Conservation (phyloP, 208 protist genomes). For the Crithidia acanthocephali region DNA sequence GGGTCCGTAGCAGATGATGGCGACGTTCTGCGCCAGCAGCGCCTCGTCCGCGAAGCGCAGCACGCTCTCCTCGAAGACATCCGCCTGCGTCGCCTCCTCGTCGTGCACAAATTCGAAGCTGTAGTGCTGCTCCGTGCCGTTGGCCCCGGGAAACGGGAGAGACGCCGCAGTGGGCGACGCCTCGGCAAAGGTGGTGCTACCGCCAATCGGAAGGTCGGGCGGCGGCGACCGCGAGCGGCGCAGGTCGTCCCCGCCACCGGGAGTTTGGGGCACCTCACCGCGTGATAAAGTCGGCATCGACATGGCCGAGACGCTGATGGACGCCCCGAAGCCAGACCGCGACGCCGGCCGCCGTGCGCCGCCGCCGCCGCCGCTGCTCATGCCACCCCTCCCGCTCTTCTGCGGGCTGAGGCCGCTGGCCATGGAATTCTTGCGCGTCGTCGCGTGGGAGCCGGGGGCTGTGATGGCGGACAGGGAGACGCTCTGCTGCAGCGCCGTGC, state of each 20-base stretch:
- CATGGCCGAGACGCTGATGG: conserved; percentile 27
- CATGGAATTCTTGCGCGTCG: conserved; percentile 21
- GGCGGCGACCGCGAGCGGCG: background rate
- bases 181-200: conserved; percentile 5
- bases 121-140: conserved; percentile 74
- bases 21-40: conserved; percentile 79
- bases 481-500: conserved; percentile 6
- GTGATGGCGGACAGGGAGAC: conserved; percentile 16
- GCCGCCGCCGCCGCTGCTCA: background rate
- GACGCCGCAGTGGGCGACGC: background rate
- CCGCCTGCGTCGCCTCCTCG: conserved; percentile 82
- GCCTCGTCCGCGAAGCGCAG: conserved; percentile 83
- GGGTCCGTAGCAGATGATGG: conserved; percentile 87
- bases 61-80: conserved; percentile 92
- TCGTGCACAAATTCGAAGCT: conserved; percentile 86
- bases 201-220: background rate
- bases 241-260: background rate
- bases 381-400: background rate
- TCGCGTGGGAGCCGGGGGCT: background rate
- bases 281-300: conserved; percentile 17
- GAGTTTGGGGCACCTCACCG: background rate
- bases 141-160: background rate
- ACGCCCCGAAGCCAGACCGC: conserved; percentile 25
- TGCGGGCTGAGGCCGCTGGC: conserved; percentile 8
- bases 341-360: conserved; percentile 12